These are phyloP conservation scores for Tolypocladium pustulatum DNA, from an alignment of 2,329 filamentous ascomycete species.

Conservation along the genomic window DNA sequence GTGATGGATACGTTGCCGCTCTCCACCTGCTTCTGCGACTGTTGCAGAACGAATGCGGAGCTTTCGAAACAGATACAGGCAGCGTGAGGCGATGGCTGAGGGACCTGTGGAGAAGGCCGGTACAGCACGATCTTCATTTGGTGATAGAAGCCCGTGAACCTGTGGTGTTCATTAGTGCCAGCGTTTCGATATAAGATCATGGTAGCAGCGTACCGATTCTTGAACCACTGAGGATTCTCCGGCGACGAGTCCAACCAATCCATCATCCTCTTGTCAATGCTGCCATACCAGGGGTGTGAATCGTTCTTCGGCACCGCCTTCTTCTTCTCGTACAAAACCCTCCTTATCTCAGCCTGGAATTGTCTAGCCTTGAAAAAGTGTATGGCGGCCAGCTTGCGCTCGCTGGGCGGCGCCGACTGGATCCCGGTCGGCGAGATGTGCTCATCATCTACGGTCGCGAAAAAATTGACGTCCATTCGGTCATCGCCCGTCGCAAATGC, in stretches of 20 bases:
- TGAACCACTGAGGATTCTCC: slow-evolving; percentile 59
- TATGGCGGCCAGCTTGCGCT: slow-evolving; percentile 81
- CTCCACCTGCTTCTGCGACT: slow-evolving; percentile 71
- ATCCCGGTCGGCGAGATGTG: slow-evolving; percentile 74
- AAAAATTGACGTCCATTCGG: slow-evolving; percentile 76
- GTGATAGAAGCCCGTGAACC: slow-evolving; percentile 63
- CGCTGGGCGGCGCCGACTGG: slow-evolving; percentile 56
- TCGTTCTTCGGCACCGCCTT: slow-evolving; percentile 66
- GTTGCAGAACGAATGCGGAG: slow-evolving; percentile 68
- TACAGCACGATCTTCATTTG: slow-evolving; percentile 84
- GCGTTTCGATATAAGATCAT: neutral
- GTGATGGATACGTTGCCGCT: slow-evolving; percentile 72
- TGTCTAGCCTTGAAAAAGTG: slow-evolving; percentile 91
- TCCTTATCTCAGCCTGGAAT: slow-evolving; percentile 77
- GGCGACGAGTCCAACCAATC: slow-evolving; percentile 73
- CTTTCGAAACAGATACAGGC: slow-evolving; percentile 77
- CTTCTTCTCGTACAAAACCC: slow-evolving; percentile 79
- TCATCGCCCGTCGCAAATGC: slow-evolving; percentile 76
- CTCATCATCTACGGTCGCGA: slow-evolving; percentile 69
- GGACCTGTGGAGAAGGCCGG: slow-evolving; percentile 84
- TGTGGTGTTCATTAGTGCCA: slow-evolving; percentile 15
- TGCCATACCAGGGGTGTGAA: slow-evolving; percentile 74
- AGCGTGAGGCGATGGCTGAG: slow-evolving; percentile 69
- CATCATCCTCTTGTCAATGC: slow-evolving; percentile 69
- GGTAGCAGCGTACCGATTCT: slow-evolving; percentile 56